Base-by-base conservation (phyloP, 1,139 yeast species). In the Suhomyces anneliseae region DNA sequence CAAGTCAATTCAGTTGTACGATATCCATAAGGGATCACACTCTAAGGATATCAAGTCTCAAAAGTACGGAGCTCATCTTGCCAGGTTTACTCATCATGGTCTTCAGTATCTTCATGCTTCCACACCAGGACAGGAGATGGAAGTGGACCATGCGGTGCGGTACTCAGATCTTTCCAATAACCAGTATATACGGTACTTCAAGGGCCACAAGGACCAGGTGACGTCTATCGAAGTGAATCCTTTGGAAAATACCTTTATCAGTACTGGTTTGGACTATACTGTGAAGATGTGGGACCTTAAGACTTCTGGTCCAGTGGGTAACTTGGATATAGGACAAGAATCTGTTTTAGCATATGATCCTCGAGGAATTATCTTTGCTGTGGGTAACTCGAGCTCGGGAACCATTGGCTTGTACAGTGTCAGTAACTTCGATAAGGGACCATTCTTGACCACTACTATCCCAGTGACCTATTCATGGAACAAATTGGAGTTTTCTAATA, bases 11-110 rank as follows among this genome's bases (percentile, higher is more conserved):
- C 96, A 90, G 60, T 68, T 95, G 19, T 93, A 90, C 62, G 96
- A 92, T 65, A 77, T 84, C 27, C 77, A 82, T 42, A 76, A 81
- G 45, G 97, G 97, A 1, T 73, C 78, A 33, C 86, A 82, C 54
- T 55, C 71, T 43, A 83, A 81, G 53, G 83, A 90, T 7, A 78
- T 89, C 6, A 86, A 82, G 54, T 85, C 95, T 26, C 93, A 90
- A 66, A 93, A 93, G 61, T 93, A 93, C 58, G 99, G 99, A 0
- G 90, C 92, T 48, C 90, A 89, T 60, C 68, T 89, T 38, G 97
- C 97, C 2, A 75, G 83, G 42, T 93, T 93, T 64, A 85, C 97
- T 0, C 96, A 90, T 59, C 77, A 79, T 40, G 85, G 83, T 38
- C 76, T 82, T 47, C 83, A 86, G 55, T 85, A 95, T 58, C 72